Base-by-base conservation (phyloP, 768 basidiomycete species). In the Suillus subluteus region DNA sequence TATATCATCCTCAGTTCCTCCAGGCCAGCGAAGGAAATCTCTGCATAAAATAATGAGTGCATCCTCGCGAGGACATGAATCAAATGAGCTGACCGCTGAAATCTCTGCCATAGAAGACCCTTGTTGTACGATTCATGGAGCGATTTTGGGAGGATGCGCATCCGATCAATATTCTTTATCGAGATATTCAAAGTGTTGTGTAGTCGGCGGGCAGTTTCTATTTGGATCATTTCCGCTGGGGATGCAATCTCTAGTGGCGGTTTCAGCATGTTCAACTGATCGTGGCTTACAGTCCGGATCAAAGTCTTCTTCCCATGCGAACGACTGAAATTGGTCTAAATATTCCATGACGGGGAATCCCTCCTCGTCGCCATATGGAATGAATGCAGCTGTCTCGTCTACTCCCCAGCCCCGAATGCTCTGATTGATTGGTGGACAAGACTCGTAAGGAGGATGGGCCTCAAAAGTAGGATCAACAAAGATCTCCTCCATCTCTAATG, bases 341-440 rank as follows among this genome's bases (percentile, higher is more conserved):
- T 80, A 82, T 11, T 41, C 46, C 2, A 63, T 18, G 1, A 73
- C 35, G 1, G 76, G 68, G 68, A 88, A 87, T 0, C 9, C 21
- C 0, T 73, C 69, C 50, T 87, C 83, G 54, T 88, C 86, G 3
- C 82, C 82, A 61, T 82, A 86, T 0, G 85, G 85, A 6, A 82
- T 65, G 55, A 87, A 88, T 0, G 61, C 15, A 2, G 66, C 46
- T 4, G 40, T 44, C 1, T 68, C 1, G 3, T 55, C 65, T 6
- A 69, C 56, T 4, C 12, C 2, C 11, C 7, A 15, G 18, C 70
- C 37, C 52, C 9, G 9, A 21, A 80, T 67, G 65, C 77, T 86
- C 21, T 73, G 71, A 1, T 79, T 78, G 1, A 73, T 66, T 0
- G 87, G 82, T 0, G 86, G 77, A 68, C 86, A 88, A n/a, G 76